These are phyloP conservation scores for Dryas integrifolia DNA, from an alignment of 331 rosid species.

Conservation along the genomic window DNA sequence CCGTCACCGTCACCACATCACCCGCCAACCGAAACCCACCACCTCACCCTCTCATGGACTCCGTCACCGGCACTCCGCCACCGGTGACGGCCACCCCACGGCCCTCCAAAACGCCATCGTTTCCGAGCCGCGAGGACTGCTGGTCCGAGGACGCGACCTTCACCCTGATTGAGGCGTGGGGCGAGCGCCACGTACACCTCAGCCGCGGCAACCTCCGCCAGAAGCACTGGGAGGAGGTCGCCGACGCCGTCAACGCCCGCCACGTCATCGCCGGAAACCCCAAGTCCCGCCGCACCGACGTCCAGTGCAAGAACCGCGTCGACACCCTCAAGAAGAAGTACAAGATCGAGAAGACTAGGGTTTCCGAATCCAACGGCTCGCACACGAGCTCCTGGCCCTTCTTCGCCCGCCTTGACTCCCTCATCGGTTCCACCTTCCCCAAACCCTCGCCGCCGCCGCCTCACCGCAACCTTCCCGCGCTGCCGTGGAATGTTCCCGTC, in stretches of 20 bases:
- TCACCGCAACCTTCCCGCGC: conserved; percentile 13
- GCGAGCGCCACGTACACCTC: conserved; percentile 48
- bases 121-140: conserved; percentile 58
- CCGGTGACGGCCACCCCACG: conserved; percentile 10
- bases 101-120: conserved; percentile 25
- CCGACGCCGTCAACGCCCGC: conserved; percentile 54
- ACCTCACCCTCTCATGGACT: conserved; percentile 27
- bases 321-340: conserved; percentile 73
- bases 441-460: conserved; percentile 31
- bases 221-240: conserved; percentile 67
- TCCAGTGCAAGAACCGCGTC: conserved; percentile 74
- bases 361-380: conserved; percentile 40
- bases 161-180: conserved; percentile 77
- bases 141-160: conserved; percentile 65
- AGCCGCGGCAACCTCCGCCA: conserved; percentile 64
- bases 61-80: conserved; percentile 27
- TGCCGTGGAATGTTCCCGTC: conserved; percentile 41
- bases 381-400: conserved; percentile 52
- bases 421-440: conserved; percentile 45
- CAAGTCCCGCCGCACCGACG: conserved; percentile 47
- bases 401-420: conserved; percentile 48
- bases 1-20: neutral
- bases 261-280: conserved; percentile 24
- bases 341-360: conserved; percentile 65
- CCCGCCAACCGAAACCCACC: neutral